Conservation (phyloP, 2,329 filamentous ascomycete genomes). For the Penicillium sp. region DNA sequence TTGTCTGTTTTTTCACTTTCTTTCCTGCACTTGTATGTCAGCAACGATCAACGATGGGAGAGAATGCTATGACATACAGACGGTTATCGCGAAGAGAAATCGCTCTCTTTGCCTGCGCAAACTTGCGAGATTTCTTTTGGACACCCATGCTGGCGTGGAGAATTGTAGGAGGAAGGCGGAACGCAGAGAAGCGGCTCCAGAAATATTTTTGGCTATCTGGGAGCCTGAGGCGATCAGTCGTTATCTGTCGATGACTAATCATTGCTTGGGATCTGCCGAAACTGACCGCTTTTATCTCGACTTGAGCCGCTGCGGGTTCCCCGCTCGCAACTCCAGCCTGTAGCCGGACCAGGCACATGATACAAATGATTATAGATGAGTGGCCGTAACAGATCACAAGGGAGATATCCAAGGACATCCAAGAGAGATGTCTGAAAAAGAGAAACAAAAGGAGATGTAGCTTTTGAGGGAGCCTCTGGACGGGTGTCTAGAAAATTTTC, state of each 20-base stretch:
- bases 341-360: too few species aligned
- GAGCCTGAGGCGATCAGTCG: not conserved
- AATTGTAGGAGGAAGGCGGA: not conserved
- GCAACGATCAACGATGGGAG: not conserved
- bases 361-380: too few species aligned
- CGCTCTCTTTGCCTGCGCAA: slow-evolving; percentile 77
- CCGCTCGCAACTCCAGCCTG: too few species aligned
- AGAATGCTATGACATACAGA: slow-evolving; percentile 45
- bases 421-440: too few species aligned
- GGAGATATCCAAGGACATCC: too few species aligned
- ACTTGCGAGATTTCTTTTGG: slow-evolving; percentile 88
- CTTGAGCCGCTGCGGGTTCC: too few species aligned
- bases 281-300: too few species aligned
- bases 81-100: slow-evolving; percentile 78
- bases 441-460: too few species aligned
- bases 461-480: too few species aligned
- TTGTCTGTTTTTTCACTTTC: slow-evolving; percentile 19
- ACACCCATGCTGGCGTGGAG: slow-evolving; percentile 67
- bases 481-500: too few species aligned
- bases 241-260: not conserved
- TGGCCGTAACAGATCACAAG: too few species aligned
- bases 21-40: slow-evolving; percentile 14
- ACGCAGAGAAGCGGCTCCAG: not conserved
- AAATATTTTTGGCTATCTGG: not conserved
- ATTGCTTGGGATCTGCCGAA: too few species aligned